Conservation (phyloP, 1,139 yeast genomes). For the Geotrichum cucujoidarum region DNA sequence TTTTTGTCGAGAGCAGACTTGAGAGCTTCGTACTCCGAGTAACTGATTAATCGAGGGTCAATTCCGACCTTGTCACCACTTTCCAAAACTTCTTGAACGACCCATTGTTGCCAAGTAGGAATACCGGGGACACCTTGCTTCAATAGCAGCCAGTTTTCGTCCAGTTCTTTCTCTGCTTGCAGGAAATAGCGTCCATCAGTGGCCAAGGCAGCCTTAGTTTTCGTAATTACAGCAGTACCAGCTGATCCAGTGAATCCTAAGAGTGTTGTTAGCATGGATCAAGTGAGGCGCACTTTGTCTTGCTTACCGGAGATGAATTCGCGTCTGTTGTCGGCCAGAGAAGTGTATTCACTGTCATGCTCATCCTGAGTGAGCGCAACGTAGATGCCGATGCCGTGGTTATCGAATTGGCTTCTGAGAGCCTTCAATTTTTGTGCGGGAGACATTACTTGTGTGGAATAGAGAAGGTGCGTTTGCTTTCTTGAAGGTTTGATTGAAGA, state of each 20-base stretch:
- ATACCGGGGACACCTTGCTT: slow-evolving; percentile 73
- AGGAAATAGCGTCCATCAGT: slow-evolving; percentile 94
- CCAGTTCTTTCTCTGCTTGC: slow-evolving; percentile 86
- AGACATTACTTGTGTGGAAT: slow-evolving; percentile 1
- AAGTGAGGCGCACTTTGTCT: background rate
- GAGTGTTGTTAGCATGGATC: slow-evolving; percentile 43
- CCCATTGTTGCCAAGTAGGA: slow-evolving; percentile 88
- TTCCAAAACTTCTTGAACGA: slow-evolving; percentile 39
- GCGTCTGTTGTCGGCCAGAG: slow-evolving; percentile 75
- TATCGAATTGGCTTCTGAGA: slow-evolving; percentile 47
- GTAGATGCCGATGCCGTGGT: slow-evolving; percentile 65
- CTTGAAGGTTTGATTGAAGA: background rate
- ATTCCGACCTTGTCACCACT: slow-evolving; percentile 44
- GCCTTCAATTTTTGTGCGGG: background rate
- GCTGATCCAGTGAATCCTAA: slow-evolving; percentile 78
- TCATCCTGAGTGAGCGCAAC: slow-evolving; percentile 89
- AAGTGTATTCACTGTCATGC: slow-evolving; percentile 88
- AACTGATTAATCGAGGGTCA: slow-evolving; percentile 68
- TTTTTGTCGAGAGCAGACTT: slow-evolving; percentile 32
- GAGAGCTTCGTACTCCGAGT: slow-evolving; percentile 40
- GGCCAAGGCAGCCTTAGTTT: slow-evolving; percentile 68
- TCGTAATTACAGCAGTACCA: slow-evolving; percentile 84
- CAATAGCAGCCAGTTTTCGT: slow-evolving; percentile 73
- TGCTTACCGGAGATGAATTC: slow-evolving; percentile 58
- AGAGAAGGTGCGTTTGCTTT: background rate